A percentile compares a stretch with the other conserved stretches of the same genome.
Conservation (phyloP, 2,329 filamentous ascomycete genomes). For the Xylariaceae sp. region DNA sequence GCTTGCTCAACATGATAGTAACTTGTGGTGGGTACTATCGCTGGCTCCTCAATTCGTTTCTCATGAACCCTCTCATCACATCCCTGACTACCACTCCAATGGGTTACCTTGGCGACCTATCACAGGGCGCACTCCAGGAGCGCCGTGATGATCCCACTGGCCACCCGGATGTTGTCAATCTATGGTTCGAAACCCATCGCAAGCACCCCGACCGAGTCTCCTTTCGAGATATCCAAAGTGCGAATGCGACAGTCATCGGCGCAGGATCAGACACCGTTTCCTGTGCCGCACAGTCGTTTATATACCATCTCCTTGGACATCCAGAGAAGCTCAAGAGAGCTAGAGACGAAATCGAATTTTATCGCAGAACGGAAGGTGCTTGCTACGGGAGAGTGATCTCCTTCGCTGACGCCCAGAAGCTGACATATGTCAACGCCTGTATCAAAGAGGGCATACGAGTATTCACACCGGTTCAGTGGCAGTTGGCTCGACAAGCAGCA, state of each 20-base stretch:
- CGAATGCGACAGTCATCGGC: conserved; percentile 3
- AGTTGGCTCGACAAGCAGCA: too few species aligned
- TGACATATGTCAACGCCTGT: too few species aligned
- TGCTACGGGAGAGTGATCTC: too few species aligned
- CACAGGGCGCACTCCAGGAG: conserved; percentile 5
- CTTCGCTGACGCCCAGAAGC: too few species aligned
- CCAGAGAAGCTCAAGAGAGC: too few species aligned
- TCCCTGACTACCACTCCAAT: conserved; percentile 1
- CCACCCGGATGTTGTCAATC: conserved; percentile 14
- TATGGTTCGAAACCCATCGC: conserved; percentile 15
- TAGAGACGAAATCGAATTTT: too few species aligned
- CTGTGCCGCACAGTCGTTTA: too few species aligned
- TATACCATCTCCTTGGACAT: too few species aligned
- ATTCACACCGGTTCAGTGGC: too few species aligned
- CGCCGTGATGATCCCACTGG: conserved; percentile 13
- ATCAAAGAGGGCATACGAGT: too few species aligned
- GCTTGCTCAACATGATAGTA: conserved; percentile 2
- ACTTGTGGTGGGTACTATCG: conserved; percentile 8
- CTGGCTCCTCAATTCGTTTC: conserved; percentile 12
- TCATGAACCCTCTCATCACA: conserved; percentile 17
- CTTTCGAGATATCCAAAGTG: conserved; percentile 22
- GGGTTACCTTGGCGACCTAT: conserved; percentile 6
- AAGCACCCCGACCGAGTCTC: conserved; percentile 16
- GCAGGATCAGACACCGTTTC: conserved; percentile 14
- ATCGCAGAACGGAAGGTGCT: too few species aligned